A percentile compares a stretch with the other conserved stretches of the same genome.
Conservation (phyloP, 164 flowering plant species). For the Sextonia rubra region DNA sequence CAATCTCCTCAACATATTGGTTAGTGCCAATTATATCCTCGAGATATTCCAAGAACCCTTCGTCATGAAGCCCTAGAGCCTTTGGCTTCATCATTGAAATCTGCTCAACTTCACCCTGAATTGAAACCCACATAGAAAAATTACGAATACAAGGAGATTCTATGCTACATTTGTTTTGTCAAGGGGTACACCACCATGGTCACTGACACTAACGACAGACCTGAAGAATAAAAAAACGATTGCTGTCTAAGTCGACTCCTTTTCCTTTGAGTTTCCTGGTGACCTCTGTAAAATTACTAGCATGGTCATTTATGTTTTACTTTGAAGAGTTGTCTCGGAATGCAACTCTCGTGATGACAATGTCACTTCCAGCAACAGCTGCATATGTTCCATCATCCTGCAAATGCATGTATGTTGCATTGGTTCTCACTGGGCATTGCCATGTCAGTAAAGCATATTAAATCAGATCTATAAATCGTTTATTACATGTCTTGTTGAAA, state of each 20-base stretch:
- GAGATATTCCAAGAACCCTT: conserved; percentile 94
- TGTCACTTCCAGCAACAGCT: conserved; percentile 80
- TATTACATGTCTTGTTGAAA: background rate
- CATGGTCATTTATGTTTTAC: conserved; percentile 72
- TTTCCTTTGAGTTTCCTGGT: conserved; percentile 83
- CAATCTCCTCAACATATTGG: conserved; percentile 91
- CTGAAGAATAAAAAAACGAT: conserved; percentile 95
- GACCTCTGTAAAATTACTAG: conserved; percentile 89
- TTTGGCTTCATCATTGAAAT: conserved; percentile 98
- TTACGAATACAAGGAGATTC: background rate
- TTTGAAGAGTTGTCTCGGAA: conserved; percentile 90
- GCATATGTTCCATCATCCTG: conserved; percentile 86
- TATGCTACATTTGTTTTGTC: too few species aligned
- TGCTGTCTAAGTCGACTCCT: conserved; percentile 95
- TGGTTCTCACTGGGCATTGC: too few species aligned
- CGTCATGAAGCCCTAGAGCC: conserved; percentile 96
- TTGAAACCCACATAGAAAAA: background rate
- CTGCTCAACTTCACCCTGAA: conserved; percentile 97
- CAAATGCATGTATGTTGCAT: background rate
- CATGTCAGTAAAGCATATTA: background rate
- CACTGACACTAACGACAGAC: conserved; percentile 25
- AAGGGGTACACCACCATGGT: too few species aligned
- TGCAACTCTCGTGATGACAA: conserved; percentile 76
- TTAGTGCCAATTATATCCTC: conserved; percentile 97
- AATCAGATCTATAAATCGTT: background rate